Conservation (phyloP, 805 yeast species). For the Cyberlindnera lachancei region DNA sequence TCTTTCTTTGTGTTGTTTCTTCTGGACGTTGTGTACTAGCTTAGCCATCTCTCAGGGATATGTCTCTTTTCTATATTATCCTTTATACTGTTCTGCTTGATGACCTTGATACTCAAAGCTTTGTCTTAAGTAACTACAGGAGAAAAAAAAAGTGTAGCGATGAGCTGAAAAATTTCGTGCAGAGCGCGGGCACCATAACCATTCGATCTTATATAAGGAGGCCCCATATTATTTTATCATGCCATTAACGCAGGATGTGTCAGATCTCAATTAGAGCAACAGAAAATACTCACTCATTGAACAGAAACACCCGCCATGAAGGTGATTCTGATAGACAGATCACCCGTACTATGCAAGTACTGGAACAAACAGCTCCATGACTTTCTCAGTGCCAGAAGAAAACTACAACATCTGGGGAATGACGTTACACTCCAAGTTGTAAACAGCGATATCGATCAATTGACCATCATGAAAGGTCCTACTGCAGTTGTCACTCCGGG, state of each 20-base stretch:
- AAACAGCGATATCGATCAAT: neutral
- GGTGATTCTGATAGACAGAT: constrained; percentile 1
- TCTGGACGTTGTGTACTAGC: constrained; percentile 83
- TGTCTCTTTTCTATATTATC: neutral
- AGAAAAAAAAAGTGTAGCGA: neutral
- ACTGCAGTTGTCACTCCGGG: constrained; percentile 34
- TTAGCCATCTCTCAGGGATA: constrained; percentile 50
- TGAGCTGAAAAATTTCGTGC: neutral
- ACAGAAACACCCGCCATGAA: no score
- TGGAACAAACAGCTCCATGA: neutral
- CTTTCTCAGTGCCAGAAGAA: neutral
- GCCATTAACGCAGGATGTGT: no score
- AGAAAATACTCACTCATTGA: no score
- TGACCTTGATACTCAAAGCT: no score
- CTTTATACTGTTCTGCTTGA: neutral
- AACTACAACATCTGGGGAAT: neutral
- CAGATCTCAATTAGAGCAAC: no score
- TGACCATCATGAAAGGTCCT: neutral
- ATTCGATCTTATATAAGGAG: no score
- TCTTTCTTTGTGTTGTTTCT: constrained; percentile 93
- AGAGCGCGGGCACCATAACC: no score
- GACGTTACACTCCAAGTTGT: neutral
- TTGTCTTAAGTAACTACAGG: neutral
- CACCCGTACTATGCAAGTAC: neutral
- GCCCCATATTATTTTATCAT: no score